Percentiles rank a stretch among this genome's conserved stretches.
These are phyloP conservation scores for Gardenia jasminoides DNA, from an alignment of 257 asterid genomes.

Conservation along the genomic window DNA sequence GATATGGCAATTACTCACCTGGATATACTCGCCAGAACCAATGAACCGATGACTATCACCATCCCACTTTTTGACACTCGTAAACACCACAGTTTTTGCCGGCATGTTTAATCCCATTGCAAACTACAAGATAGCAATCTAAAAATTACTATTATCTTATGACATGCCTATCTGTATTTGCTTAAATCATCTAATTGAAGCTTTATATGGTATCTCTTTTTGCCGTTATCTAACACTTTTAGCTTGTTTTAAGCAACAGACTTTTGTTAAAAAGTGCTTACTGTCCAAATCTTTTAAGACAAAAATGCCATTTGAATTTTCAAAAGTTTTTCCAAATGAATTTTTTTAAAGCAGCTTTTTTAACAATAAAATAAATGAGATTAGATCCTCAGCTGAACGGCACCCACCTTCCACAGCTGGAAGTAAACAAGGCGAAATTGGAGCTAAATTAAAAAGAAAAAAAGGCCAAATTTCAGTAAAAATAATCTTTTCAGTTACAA, in stretches of 20 bases:
- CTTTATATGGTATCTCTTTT: neutral
- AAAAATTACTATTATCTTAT: conserved; percentile 1
- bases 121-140: conserved; percentile 46
- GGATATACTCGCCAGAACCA: conserved; percentile 98
- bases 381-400: neutral
- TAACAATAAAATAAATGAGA: neutral
- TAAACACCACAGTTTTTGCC: conserved; percentile 98
- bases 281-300: neutral
- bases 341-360: neutral
- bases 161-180: neutral
- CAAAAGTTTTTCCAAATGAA: neutral
- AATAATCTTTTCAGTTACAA: neutral
- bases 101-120: conserved; percentile 99
- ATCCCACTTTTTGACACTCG: conserved; percentile 92
- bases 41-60: conserved; percentile 96
- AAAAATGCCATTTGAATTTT: neutral
- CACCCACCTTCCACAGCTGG: neutral
- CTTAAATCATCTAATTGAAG: neutral
- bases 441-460: too few relatives aligned
- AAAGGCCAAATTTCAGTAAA: neutral
- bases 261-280: neutral
- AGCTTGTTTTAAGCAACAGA: neutral
- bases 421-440: neutral
- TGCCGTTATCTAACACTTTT: neutral
- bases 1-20: conserved; percentile 55